These are phyloP conservation scores for Oryza meridionalis DNA, from an alignment of 176 grass and related monocot species.

Conservation along the genomic window DNA sequence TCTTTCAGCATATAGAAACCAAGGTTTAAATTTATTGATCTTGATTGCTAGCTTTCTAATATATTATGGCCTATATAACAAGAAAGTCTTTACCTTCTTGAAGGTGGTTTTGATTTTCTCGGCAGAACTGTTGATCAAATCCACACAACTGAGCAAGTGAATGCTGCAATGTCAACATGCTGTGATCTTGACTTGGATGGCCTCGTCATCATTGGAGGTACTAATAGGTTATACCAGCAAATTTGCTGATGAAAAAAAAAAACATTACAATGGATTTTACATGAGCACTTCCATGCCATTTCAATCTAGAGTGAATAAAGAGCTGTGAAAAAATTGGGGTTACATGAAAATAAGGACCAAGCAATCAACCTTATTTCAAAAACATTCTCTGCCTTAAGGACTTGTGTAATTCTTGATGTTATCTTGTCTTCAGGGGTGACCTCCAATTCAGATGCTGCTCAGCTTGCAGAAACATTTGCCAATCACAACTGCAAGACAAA, in stretches of 20 bases:
- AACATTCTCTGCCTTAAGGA: not conserved
- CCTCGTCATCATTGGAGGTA: constrained; percentile 62
- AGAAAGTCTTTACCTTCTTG: not conserved
- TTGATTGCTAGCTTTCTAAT: not conserved
- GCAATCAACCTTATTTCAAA: not conserved
- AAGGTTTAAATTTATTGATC: constrained; percentile 14
- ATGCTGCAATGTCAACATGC: constrained; percentile 51
- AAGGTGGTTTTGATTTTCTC: constrained; percentile 62
- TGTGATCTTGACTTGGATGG: constrained; percentile 38
- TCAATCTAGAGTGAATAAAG: not conserved
- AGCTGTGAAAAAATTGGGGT: not conserved
- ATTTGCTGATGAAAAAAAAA: not conserved
- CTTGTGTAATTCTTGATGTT: not conserved
- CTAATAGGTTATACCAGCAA: not conserved
- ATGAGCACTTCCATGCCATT: not conserved
- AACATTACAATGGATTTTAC: not conserved
- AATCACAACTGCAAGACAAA: constrained; percentile 78
- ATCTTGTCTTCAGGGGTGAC: constrained; percentile 55
- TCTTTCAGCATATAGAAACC: constrained; percentile 36
- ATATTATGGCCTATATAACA: not conserved
- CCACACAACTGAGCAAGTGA: constrained; percentile 47
- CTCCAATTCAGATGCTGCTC: constrained; percentile 92
- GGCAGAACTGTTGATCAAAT: constrained; percentile 58
- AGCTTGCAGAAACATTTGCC: constrained; percentile 90
- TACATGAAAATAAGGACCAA: not conserved